phyloP scores from a whole-genome alignment of 495 filamentous ascomycete genomes.

The Trichoderma virens region DNA sequence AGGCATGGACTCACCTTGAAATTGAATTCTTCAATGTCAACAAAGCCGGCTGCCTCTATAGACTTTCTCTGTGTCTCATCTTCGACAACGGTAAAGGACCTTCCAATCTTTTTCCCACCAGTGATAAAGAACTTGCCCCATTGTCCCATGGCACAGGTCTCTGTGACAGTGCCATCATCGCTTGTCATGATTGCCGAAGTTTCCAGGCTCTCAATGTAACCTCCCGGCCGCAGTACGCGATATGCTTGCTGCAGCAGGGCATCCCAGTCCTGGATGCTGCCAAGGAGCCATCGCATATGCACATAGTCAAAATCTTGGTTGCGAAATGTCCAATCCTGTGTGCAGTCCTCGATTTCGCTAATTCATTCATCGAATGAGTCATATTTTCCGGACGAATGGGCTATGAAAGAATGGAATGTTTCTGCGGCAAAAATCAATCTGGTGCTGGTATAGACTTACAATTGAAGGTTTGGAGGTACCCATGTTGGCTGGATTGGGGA shows the following conservation, averaged over 20 bases:
- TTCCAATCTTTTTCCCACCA: conserved; percentile 37
- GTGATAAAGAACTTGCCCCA: conserved; percentile 40
- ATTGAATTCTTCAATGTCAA: conserved; percentile 25
- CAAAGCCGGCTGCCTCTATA: conserved; percentile 32
- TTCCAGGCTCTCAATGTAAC: conserved; percentile 43
- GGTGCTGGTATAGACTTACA: conserved; percentile 15
- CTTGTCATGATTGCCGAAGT: conserved; percentile 31
- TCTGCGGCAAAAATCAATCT: background rate
- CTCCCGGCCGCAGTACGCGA: conserved; percentile 23
- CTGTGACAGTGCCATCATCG: conserved; percentile 43
- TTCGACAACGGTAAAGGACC: conserved; percentile 36
- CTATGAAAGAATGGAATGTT: background rate
- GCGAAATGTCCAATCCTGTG: conserved; percentile 40
- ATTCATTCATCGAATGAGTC: conserved; percentile 32
- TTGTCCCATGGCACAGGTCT: conserved; percentile 34
- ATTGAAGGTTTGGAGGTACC: conserved; percentile 44
- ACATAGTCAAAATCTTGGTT: conserved; percentile 48
- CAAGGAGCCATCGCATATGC: conserved; percentile 49
- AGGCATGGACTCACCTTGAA: conserved; percentile 30
- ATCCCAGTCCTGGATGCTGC: conserved; percentile 50
- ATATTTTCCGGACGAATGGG: no score
- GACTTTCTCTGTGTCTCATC: conserved; percentile 23
- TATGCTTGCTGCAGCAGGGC: conserved; percentile 25
- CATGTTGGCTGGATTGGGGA: conserved; percentile 47
- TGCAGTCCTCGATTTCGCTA: conserved; percentile 51